These are phyloP conservation scores for Neurospora sublineolata DNA, from an alignment of 495 filamentous ascomycete genomes.

Conservation along the genomic window DNA sequence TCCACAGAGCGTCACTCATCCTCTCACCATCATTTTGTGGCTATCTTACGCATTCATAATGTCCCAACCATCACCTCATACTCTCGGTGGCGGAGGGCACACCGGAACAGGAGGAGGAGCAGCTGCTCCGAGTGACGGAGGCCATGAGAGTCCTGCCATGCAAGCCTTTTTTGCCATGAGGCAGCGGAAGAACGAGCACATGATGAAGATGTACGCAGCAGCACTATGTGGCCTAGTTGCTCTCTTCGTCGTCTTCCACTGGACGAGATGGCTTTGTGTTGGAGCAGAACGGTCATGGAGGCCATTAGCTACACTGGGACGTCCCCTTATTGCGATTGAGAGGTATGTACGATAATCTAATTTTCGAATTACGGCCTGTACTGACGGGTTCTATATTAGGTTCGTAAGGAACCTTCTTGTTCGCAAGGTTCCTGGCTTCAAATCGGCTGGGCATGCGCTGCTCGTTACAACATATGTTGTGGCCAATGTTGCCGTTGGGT, in stretches of 20 bases:
- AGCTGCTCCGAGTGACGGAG: constrained; percentile 6
- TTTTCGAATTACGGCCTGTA: neutral
- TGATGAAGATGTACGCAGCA: constrained; percentile 32
- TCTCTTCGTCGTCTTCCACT: constrained; percentile 40
- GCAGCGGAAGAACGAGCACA: constrained; percentile 22
- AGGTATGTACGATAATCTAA: constrained; percentile 12
- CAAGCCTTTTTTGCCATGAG: constrained; percentile 17
- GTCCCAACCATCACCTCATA: constrained; percentile 1
- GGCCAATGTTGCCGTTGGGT: constrained; percentile 38
- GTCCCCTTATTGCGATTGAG: constrained; percentile 16
- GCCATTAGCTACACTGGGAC: constrained; percentile 5
- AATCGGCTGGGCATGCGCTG: constrained; percentile 39
- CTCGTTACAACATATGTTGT: constrained; percentile 37
- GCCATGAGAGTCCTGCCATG: constrained; percentile 5
- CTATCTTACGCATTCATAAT: constrained; percentile 1
- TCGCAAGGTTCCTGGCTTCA: constrained; percentile 37
- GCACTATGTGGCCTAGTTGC: constrained; percentile 36
- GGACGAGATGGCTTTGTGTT: constrained; percentile 25
- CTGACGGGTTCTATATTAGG: constrained; percentile 3
- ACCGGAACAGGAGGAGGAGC: neutral
- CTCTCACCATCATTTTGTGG: neutral
- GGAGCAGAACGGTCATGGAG: constrained; percentile 12
- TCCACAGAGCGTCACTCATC: neutral
- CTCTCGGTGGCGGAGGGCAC: constrained; percentile 2
- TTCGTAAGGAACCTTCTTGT: constrained; percentile 31